Conservation (phyloP, 345 rosid genomes). For the Salix caprea region DNA sequence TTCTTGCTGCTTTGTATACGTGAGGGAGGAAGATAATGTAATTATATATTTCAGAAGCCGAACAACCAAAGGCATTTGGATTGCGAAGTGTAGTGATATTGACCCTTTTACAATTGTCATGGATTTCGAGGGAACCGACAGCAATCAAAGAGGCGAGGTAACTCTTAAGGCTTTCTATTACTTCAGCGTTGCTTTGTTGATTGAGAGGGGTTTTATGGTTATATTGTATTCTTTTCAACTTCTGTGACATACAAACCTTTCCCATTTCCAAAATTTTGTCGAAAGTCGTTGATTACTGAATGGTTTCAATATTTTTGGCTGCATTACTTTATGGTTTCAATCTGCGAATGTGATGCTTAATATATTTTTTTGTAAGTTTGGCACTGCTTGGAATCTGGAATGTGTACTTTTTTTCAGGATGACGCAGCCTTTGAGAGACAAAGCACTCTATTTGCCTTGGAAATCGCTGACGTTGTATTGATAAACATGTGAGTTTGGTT, state of each 20-base stretch:
- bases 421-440: constrained; percentile 80
- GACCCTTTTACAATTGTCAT: too few relatives aligned
- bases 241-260: neutral
- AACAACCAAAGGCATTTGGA: too few relatives aligned
- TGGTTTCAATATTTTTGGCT: too few relatives aligned
- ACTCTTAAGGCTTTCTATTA: neutral
- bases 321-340: constrained; percentile 13
- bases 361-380: neutral
- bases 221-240: neutral
- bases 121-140: too few relatives aligned
- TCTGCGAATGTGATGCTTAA: constrained; percentile 5
- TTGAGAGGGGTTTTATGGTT: neutral
- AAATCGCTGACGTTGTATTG: constrained; percentile 68
- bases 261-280: too few relatives aligned
- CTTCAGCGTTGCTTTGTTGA: neutral
- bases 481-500: constrained; percentile 59
- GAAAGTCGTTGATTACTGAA: too few relatives aligned
- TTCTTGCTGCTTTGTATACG: too few relatives aligned
- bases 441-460: constrained; percentile 67
- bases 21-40: too few relatives aligned
- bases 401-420: constrained; percentile 46
- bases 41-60: too few relatives aligned
- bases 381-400: neutral
- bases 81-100: too few relatives aligned
- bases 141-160: too few relatives aligned